Conservation (phyloP, 2,329 filamentous ascomycete genomes). For the Trichoderma guizhouense region DNA sequence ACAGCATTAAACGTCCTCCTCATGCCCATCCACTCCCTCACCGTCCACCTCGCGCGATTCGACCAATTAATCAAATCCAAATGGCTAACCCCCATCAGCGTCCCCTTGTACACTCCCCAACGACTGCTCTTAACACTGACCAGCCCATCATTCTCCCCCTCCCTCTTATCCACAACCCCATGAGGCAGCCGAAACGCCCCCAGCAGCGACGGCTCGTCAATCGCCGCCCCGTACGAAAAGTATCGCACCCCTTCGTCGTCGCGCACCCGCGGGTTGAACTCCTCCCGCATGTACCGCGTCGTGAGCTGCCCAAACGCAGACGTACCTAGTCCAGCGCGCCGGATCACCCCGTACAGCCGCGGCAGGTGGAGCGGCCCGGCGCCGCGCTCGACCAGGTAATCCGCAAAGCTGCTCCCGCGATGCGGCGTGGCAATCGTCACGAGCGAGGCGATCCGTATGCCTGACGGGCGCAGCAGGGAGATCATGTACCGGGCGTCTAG, state of each 20-base stretch:
- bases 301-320: conserved; percentile 61
- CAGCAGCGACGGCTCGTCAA: conserved; percentile 51
- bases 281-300: conserved; percentile 52
- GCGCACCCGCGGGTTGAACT: conserved; percentile 57
- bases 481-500: conserved; percentile 65
- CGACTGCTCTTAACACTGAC: conserved; percentile 61
- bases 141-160: conserved; percentile 64
- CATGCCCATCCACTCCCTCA: conserved; percentile 51
- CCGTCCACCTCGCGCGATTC: conserved; percentile 54
- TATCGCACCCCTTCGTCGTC: conserved; percentile 54
- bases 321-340: conserved; percentile 52
- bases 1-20: conserved; percentile 62
- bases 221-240: conserved; percentile 59
- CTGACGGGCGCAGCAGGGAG: conserved; percentile 47
- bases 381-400: conserved; percentile 45
- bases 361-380: conserved; percentile 48
- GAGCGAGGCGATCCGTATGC: conserved; percentile 48
- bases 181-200: conserved; percentile 60
- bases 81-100: conserved; percentile 59
- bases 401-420: conserved; percentile 53
- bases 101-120: conserved; percentile 64
- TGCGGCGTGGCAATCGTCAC: conserved; percentile 56
- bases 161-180: conserved; percentile 45
- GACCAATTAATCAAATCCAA: conserved; percentile 67
- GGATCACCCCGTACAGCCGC: conserved; percentile 52